phyloP scores from a whole-genome alignment of 495 filamentous ascomycete genomes.

The Neurospora hispaniola region DNA sequence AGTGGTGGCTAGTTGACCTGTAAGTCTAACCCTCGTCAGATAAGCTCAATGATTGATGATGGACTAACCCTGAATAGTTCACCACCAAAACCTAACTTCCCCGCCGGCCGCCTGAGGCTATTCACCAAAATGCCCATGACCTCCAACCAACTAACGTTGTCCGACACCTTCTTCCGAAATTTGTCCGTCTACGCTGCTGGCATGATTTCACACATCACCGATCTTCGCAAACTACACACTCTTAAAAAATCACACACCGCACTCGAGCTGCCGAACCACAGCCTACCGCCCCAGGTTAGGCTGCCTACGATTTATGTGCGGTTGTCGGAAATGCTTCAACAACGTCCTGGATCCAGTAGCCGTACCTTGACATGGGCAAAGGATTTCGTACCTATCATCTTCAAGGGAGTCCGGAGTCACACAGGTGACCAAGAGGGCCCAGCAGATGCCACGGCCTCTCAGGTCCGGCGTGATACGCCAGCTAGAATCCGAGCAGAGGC shows the following conservation, averaged over 20 bases:
- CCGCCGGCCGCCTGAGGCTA: constrained; percentile 15
- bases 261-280: constrained; percentile 12
- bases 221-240: constrained; percentile 33
- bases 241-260: constrained; percentile 21
- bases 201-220: constrained; percentile 33
- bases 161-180: constrained; percentile 29
- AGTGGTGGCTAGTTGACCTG: constrained; percentile 65
- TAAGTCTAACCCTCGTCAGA: constrained; percentile 21
- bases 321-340: constrained; percentile 31
- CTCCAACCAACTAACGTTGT: constrained; percentile 20
- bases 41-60: neutral
- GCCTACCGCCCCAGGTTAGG: constrained; percentile 24
- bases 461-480: neutral
- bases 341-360: constrained; percentile 1
- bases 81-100: constrained; percentile 7
- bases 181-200: constrained; percentile 28
- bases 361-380: constrained; percentile 35
- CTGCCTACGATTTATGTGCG: constrained; percentile 34
- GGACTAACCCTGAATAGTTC: constrained; percentile 12
- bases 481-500: constrained; percentile 20
- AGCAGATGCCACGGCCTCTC: constrained; percentile 3
- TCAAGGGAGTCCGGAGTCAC: constrained; percentile 32
- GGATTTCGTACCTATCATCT: constrained; percentile 43
- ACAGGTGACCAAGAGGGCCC: constrained; percentile 13
- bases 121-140: constrained; percentile 29